A percentile compares a stretch with the other conserved stretches of the same genome.
phyloP scores from a whole-genome alignment of 169 alveolate species.

The Eimeria praecox region DNA sequence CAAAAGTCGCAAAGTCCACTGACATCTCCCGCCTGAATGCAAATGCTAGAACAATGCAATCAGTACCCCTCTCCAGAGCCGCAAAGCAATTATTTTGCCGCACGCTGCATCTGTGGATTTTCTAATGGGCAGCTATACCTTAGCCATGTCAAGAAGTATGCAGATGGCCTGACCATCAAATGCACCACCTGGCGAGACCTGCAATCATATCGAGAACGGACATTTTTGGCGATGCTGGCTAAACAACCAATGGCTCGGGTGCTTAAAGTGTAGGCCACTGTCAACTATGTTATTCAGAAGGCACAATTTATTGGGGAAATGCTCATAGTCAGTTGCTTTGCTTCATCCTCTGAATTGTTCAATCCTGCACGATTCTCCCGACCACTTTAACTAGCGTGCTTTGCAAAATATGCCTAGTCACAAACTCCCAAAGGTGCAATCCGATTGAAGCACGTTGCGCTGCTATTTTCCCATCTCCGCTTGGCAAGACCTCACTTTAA shows the following conservation, averaged over 20 bases:
- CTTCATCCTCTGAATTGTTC: not conserved
- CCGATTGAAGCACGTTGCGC: not conserved
- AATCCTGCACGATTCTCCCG: not conserved
- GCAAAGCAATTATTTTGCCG: not conserved
- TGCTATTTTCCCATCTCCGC: not conserved
- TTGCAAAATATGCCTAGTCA: not conserved
- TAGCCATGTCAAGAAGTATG: constrained; percentile 57
- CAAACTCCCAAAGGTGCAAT: not conserved
- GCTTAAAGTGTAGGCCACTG: not conserved
- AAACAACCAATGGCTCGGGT: not conserved
- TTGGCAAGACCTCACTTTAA: constrained; percentile 26
- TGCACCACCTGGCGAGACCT: constrained; percentile 78
- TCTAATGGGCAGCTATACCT: not conserved
- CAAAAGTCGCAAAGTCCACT: constrained; percentile 79
- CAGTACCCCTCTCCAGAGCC: not conserved
- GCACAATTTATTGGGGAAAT: not conserved
- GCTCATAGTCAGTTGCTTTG: not conserved
- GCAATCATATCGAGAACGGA: not conserved
- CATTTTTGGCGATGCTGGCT: not conserved
- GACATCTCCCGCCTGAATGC: constrained; percentile 77
- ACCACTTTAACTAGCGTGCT: too few species aligned
- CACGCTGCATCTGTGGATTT: not conserved
- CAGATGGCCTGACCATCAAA: constrained; percentile 80
- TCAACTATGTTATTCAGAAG: not conserved
- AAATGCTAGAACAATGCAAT: not conserved